Conservation (phyloP, 2,329 filamentous ascomycete species). For the Trichoderma koningii region DNA sequence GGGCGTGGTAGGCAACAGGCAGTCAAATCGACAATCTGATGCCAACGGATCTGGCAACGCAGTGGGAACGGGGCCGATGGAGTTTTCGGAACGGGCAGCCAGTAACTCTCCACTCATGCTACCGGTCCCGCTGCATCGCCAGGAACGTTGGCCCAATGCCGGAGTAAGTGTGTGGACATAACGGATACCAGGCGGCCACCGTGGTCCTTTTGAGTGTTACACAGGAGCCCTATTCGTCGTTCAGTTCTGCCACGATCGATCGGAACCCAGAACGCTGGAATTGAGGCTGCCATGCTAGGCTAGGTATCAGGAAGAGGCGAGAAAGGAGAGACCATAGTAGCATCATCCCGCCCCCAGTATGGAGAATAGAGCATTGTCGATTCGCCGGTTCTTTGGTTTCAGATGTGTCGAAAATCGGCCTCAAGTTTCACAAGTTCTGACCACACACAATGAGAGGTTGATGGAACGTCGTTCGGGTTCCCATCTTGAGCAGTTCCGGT, state of each 20-base stretch:
- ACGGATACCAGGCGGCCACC: slow-evolving; percentile 24
- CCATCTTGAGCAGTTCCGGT: slow-evolving; percentile 32
- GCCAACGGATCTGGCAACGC: slow-evolving; percentile 26
- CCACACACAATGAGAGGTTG: background rate
- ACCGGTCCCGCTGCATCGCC: slow-evolving; percentile 28
- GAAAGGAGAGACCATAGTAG: background rate
- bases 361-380: background rate
- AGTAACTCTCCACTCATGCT: slow-evolving; percentile 25
- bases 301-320: background rate
- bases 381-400: background rate
- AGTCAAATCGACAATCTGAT: slow-evolving; percentile 23
- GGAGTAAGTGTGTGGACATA: slow-evolving; percentile 21
- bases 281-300: slow-evolving; percentile 1
- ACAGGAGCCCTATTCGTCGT: slow-evolving; percentile 23
- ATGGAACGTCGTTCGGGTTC: slow-evolving; percentile 28
- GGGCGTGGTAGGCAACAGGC: slow-evolving; percentile 17
- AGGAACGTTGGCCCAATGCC: slow-evolving; percentile 28
- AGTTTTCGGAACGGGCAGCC: slow-evolving; percentile 26
- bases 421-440: background rate
- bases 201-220: slow-evolving; percentile 21
- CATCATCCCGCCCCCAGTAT: background rate
- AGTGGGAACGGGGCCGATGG: slow-evolving; percentile 27
- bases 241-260: slow-evolving; percentile 27
- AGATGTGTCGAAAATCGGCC: background rate
- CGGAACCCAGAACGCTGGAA: slow-evolving; percentile 26